phyloP scores from a whole-genome alignment of 139 green algal species.

The Closterium sp. region DNA sequence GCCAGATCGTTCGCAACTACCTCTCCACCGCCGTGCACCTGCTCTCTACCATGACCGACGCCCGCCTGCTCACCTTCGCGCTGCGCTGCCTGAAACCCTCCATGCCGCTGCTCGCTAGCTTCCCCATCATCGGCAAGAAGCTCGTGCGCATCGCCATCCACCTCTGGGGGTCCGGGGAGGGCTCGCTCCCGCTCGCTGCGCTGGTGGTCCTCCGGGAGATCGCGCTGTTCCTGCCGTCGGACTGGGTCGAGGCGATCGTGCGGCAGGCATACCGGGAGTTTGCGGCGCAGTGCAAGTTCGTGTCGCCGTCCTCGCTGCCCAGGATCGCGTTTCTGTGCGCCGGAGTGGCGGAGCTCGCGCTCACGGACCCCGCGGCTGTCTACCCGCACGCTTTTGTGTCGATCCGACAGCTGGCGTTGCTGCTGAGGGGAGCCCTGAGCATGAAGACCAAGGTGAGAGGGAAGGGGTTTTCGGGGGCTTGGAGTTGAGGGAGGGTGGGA shows the following conservation, averaged over 20 bases:
- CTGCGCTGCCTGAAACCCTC: constrained; percentile 72
- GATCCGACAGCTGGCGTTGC: constrained; percentile 80
- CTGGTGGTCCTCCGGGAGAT: constrained; percentile 82
- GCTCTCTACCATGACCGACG: constrained; percentile 64
- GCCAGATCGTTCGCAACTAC: constrained; percentile 81
- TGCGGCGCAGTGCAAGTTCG: constrained; percentile 82
- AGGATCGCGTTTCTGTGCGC: constrained; percentile 84
- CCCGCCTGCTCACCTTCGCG: constrained; percentile 64
- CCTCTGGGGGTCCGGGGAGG: constrained; percentile 71
- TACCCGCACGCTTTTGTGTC: constrained; percentile 60
- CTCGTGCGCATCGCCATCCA: constrained; percentile 65
- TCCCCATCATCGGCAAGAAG: constrained; percentile 68
- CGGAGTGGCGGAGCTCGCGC: constrained; percentile 74
- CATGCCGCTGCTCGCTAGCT: constrained; percentile 68
- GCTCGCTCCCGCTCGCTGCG: constrained; percentile 68
- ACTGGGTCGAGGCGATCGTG: constrained; percentile 47
- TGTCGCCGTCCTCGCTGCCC: constrained; percentile 66
- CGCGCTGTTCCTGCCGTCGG: constrained; percentile 61
- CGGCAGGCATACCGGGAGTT: constrained; percentile 78
- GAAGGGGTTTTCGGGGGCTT: too few relatives aligned
- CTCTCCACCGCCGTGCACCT: constrained; percentile 93
- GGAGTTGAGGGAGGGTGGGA: not conserved
- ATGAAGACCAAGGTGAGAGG: constrained; percentile 67
- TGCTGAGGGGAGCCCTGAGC: constrained; percentile 78
- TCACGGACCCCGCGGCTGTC: constrained; percentile 37